Conservation (phyloP, 306 rosid species). For the Pyrus pyrifolia region DNA sequence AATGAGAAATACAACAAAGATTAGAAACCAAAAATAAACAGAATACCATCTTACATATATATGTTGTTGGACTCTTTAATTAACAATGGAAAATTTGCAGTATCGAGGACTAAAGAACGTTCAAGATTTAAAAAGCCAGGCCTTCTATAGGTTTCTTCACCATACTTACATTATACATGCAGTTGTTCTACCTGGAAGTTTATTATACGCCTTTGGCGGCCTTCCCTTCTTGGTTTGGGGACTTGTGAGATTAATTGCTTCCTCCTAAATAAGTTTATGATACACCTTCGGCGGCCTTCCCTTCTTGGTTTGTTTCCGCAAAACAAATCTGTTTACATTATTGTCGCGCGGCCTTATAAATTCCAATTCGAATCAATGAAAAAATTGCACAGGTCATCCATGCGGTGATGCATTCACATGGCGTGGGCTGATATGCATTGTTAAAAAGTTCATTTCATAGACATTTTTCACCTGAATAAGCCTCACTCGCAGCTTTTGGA, state of each 20-base stretch:
- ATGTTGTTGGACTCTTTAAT: not conserved
- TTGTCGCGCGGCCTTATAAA: no score
- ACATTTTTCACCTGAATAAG: no score
- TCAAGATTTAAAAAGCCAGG: conserved; percentile 65
- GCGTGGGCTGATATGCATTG: no score
- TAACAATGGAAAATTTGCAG: conserved; percentile 25
- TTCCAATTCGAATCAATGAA: no score
- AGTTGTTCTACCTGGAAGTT: conserved; percentile 46
- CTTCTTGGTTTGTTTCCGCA: not conserved
- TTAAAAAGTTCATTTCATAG: no score
- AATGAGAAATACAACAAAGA: no score
- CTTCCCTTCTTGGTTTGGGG: conserved; percentile 84
- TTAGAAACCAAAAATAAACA: no score
- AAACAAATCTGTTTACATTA: no score
- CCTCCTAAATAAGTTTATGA: not conserved
- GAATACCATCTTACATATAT: not conserved
- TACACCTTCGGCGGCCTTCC: no score
- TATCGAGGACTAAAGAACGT: conserved; percentile 67
- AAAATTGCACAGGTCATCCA: not conserved
- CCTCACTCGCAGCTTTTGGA: no score
- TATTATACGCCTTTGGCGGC: conserved; percentile 63
- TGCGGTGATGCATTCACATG: no score
- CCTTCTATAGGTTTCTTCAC: conserved; percentile 54
- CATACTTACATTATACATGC: conserved; percentile 60
- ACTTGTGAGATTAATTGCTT: conserved; percentile 35